phyloP scores from a whole-genome alignment of 1,284 basidiomycete species.

The Microbotryum intermedium region DNA sequence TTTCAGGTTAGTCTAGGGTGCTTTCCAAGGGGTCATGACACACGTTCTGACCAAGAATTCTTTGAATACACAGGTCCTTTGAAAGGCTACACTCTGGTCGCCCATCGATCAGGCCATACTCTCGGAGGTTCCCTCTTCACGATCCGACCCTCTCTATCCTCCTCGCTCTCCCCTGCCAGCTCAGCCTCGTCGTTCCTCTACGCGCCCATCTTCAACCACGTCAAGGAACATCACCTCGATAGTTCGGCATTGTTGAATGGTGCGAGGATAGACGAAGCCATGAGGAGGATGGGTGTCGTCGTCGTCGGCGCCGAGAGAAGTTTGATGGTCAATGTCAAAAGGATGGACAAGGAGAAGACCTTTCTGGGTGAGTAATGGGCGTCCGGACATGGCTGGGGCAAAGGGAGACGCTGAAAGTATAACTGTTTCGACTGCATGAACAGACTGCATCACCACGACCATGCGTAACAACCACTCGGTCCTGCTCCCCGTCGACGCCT shows the following conservation, averaged over 20 bases:
- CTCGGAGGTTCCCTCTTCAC: conserved; percentile 98
- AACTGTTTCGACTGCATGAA: too few relatives aligned
- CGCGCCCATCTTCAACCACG: conserved; percentile 94
- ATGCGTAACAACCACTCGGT: conserved; percentile 61
- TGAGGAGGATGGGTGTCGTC: conserved; percentile 79
- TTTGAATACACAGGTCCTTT: conserved; percentile 56
- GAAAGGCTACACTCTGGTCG: conserved; percentile 86
- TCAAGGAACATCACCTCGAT: conserved; percentile 89
- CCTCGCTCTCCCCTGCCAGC: conserved; percentile 52
- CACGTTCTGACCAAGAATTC: conserved; percentile 14
- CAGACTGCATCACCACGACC: conserved; percentile 78
- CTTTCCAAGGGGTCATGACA: neutral
- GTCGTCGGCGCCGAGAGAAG: conserved; percentile 88
- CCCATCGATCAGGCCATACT: conserved; percentile 91
- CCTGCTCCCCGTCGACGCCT: conserved; percentile 85
- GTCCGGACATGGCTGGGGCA: too few relatives aligned
- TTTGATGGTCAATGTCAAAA: conserved; percentile 68
- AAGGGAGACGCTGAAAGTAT: too few relatives aligned
- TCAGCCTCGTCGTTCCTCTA: conserved; percentile 92
- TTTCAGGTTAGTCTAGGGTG: conserved; percentile 59
- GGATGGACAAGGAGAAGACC: conserved; percentile 83
- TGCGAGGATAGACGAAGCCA: conserved; percentile 57
- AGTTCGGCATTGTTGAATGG: conserved; percentile 72
- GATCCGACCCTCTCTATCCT: conserved; percentile 50
- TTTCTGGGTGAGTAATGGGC: conserved; percentile 58